Base-by-base conservation (phyloP, 768 basidiomycete genomes). In the Pleurotus citrinopileatus region DNA sequence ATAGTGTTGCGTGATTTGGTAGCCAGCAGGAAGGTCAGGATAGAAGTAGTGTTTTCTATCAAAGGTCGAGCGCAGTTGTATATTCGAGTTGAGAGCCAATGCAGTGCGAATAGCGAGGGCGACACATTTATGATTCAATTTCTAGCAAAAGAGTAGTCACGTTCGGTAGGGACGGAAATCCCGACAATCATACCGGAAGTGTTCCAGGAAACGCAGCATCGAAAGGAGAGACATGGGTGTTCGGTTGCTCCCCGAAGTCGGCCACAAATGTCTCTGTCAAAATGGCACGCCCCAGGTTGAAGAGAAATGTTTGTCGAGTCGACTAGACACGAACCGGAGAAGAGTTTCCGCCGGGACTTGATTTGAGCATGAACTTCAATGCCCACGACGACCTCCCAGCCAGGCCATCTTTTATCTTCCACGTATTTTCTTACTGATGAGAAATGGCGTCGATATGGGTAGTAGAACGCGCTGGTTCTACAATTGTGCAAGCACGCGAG, bases 21-120 rank as follows among this genome's bases (percentile, higher is more conserved):
- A 98, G 0, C 96, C 96, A 3, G 88, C 78, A 0, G 97, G 94
- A 29, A 97, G 78, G 68, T 98, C 97, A 3, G 91, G 81, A 64
- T 99, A 98, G 68, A 98, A 98, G 67, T 99, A 99, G 67, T 98
- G 97, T 66, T 99, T 99, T 59, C 97, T 77, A 69, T 98, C 97
- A 61, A 98, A 98, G 0, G 90, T 79, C 0, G 93, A 96, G 17
- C 78, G 75, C 0, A 60, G 59, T 58, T 90, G 90, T 47, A 96
- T 75, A 3, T 78, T 59, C 10, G 84, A 75, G 28, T 80, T 70
- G 20, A 98, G 76, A 3, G 94, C 94, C 1, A 94, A 62, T 0
- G 94, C 91, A 0, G 93, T 86, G 6, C 90, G 78, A 0, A 94
- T 67, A 2, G 89, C 92, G 4, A 97, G 79, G 56, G 88, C 81